A percentile compares a stretch with the other conserved stretches of the same genome.
Conservation (phyloP, 305 asterid genomes). For the Striga hermonthica region DNA sequence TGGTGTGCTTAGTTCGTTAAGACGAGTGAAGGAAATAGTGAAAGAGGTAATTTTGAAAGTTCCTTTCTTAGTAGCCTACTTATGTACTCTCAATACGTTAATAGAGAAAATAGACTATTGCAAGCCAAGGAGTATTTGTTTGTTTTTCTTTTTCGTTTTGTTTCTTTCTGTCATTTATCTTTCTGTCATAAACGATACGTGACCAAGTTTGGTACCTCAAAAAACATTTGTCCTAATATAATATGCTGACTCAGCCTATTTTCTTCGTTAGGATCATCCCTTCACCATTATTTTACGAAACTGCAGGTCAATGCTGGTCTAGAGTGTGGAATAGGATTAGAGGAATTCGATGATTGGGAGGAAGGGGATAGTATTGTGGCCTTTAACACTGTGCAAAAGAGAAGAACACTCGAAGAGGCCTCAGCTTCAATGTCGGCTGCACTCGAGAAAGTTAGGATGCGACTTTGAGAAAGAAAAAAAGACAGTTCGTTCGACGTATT, state of each 20-base stretch:
- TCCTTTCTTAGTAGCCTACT: slow-evolving; percentile 9
- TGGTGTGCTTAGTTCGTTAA: slow-evolving; percentile 74
- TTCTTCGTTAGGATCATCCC: slow-evolving; percentile 13
- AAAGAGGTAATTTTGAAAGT: slow-evolving; percentile 64
- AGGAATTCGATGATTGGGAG: slow-evolving; percentile 71
- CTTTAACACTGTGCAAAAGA: slow-evolving; percentile 74
- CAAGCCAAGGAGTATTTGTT: too few species aligned
- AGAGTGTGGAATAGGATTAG: slow-evolving; percentile 88
- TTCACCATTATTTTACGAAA: slow-evolving; percentile 24
- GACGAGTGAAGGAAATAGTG: slow-evolving; percentile 85
- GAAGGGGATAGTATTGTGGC: slow-evolving; percentile 81
- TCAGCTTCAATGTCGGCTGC: slow-evolving; percentile 93
- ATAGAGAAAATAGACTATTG: not conserved
- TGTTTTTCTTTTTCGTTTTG: too few species aligned
- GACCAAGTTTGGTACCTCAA: too few species aligned
- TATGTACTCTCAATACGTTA: not conserved
- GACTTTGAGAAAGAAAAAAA: slow-evolving; percentile 38
- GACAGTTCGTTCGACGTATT: slow-evolving; percentile 27
- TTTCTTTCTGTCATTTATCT: too few species aligned
- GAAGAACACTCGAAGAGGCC: slow-evolving; percentile 95
- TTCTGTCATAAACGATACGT: too few species aligned
- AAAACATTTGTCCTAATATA: too few species aligned
- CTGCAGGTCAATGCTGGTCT: slow-evolving; percentile 88
- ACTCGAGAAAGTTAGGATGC: slow-evolving; percentile 50
- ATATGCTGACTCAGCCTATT: too few species aligned